Conservation (phyloP, 2,329 filamentous ascomycete species). For the Cladosporium velox region DNA sequence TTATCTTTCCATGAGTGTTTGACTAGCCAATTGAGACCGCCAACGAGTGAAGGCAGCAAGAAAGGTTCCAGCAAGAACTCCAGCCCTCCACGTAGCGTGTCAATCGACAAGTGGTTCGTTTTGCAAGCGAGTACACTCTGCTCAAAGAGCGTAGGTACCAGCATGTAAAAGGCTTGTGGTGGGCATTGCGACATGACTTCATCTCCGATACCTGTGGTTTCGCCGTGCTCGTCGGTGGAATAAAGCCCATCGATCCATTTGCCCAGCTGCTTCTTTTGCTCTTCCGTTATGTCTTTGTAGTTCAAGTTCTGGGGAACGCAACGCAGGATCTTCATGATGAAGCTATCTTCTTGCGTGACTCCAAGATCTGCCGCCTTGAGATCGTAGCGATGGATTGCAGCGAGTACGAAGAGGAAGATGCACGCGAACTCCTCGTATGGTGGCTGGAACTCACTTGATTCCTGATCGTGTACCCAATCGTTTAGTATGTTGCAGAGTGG, state of each 20-base stretch:
- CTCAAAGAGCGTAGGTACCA: conserved; percentile 75
- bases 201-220: conserved; percentile 68
- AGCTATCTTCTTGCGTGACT: conserved; percentile 61
- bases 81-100: conserved; percentile 71
- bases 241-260: conserved; percentile 80
- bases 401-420: conserved; percentile 71
- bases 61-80: conserved; percentile 82
- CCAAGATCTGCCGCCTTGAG: conserved; percentile 66
- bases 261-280: conserved; percentile 65
- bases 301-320: conserved; percentile 60
- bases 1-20: conserved; percentile 67
- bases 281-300: conserved; percentile 63
- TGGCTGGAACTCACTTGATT: conserved; percentile 79
- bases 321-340: conserved; percentile 66
- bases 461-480: conserved; percentile 78
- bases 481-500: conserved; percentile 76
- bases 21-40: conserved; percentile 70
- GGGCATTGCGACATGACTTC: conserved; percentile 80
- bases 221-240: conserved; percentile 61
- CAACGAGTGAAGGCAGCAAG: conserved; percentile 74
- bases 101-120: conserved; percentile 65
- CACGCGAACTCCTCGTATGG: conserved; percentile 85
- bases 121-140: conserved; percentile 72
- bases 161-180: conserved; percentile 78
- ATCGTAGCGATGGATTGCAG: conserved; percentile 74